phyloP scores from a whole-genome alignment of 805 yeast species.

The Hanseniaspora meyeri region DNA sequence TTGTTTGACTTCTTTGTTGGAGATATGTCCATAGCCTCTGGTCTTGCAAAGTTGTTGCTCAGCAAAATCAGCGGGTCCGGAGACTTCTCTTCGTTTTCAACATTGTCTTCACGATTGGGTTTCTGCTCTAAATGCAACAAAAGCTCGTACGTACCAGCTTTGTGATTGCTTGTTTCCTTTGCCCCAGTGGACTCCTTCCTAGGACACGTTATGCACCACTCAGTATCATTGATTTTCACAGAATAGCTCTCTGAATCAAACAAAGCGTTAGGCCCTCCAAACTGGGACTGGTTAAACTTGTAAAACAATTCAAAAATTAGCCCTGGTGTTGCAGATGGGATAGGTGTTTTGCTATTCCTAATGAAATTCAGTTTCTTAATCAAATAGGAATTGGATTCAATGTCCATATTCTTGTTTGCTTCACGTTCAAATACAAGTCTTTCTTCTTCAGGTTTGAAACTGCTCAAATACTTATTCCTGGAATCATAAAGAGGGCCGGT shows the following conservation, averaged over 20 bases:
- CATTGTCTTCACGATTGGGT: not conserved
- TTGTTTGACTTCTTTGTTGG: not conserved
- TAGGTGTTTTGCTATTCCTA: not conserved
- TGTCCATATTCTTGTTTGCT: not conserved
- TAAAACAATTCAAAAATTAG: conserved; percentile 6
- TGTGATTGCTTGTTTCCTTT: not conserved
- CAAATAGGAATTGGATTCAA: conserved; percentile 2
- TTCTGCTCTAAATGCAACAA: not conserved
- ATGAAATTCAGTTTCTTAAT: conserved; percentile 10
- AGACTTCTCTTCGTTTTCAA: not conserved
- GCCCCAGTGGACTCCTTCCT: not conserved
- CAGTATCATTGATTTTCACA: not conserved
- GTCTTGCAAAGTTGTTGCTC: not conserved
- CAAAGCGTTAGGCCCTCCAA: not conserved
- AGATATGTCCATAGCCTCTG: conserved; percentile 6
- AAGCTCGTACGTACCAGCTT: not conserved
- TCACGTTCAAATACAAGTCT: not conserved
- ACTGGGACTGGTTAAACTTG: not conserved
- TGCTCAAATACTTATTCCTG: not conserved
- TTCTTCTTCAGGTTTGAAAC: conserved; percentile 6
- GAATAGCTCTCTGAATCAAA: not conserved
- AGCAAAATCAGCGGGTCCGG: not conserved
- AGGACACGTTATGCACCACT: conserved; percentile 12
- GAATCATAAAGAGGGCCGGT: conserved; percentile 1
- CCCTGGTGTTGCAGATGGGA: conserved; percentile 10